A percentile compares a stretch with the other conserved stretches of the same genome.
These are phyloP conservation scores for Ophiocytium majus DNA, from an alignment of 352 stramenopile genomes.

Conservation along the genomic window DNA sequence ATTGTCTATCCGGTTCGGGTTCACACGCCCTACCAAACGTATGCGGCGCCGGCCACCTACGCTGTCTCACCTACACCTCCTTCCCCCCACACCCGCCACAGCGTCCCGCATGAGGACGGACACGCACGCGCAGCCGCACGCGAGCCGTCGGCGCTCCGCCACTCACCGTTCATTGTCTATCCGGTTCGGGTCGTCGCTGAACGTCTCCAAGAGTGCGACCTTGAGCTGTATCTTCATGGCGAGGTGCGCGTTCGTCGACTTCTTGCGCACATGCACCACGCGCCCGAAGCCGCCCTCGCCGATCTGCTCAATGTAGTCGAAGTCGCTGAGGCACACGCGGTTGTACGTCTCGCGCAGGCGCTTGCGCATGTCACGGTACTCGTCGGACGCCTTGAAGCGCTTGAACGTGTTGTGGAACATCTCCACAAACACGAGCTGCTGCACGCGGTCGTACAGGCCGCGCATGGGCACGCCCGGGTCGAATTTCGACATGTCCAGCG, in stretches of 20 bases:
- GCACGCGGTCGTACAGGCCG: slow-evolving; percentile 58
- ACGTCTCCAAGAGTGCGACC: slow-evolving; percentile 72
- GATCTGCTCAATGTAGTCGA: slow-evolving; percentile 63
- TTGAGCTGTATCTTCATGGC: slow-evolving; percentile 88
- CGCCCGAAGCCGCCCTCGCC: slow-evolving; percentile 82
- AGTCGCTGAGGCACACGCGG: slow-evolving; percentile 55
- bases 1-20: slow-evolving; percentile 63
- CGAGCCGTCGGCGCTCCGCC: too few relatives aligned
- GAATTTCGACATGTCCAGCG: slow-evolving; percentile 30
- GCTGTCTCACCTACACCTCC: too few relatives aligned
- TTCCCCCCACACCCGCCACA: too few relatives aligned
- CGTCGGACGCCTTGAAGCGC: slow-evolving; percentile 48
- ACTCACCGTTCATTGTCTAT: slow-evolving; percentile 52
- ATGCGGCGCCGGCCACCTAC: too few relatives aligned
- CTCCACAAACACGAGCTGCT: slow-evolving; percentile 57
- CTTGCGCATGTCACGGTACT: slow-evolving; percentile 58
- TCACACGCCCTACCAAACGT: too few relatives aligned
- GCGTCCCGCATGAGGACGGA: too few relatives aligned
- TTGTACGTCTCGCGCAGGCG: slow-evolving; percentile 59
- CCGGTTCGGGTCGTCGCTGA: slow-evolving; percentile 63
- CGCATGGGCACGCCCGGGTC: slow-evolving; percentile 38
- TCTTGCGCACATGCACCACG: slow-evolving; percentile 80
- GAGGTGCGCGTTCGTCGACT: slow-evolving; percentile 80
- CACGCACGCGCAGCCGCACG: too few relatives aligned
- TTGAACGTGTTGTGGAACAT: slow-evolving; percentile 61